Percentiles rank a stretch among this genome's conserved stretches.
Conservation (phyloP, 116 monocot genomes). For the Dioscorea cayenensis region DNA sequence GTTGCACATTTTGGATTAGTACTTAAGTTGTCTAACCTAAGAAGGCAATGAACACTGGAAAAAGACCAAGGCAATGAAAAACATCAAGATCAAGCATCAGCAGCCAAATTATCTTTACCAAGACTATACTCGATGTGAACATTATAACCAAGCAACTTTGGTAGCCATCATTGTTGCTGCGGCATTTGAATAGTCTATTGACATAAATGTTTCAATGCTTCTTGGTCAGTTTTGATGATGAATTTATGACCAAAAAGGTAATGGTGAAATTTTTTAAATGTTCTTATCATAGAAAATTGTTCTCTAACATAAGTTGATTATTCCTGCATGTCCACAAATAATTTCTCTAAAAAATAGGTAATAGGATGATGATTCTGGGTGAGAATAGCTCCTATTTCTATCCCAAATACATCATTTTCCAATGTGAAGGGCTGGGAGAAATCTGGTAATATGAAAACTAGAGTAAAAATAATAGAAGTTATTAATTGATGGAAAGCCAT, state of each 20-base stretch:
- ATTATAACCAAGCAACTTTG: not conserved
- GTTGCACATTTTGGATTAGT: not conserved
- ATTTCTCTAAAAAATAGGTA: not conserved
- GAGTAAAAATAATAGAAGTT: not conserved
- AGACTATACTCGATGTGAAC: not conserved
- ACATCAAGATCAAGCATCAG: not conserved
- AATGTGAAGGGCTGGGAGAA: not conserved
- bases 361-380: not conserved
- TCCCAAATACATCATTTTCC: not conserved
- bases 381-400: not conserved
- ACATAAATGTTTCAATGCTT: conserved; percentile 1
- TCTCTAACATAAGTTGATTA: not conserved
- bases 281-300: not conserved
- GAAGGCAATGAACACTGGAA: not conserved
- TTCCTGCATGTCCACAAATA: not conserved
- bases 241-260: not conserved
- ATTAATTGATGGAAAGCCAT: conserved; percentile 1
- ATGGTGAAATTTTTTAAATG: not conserved
- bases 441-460: not conserved
- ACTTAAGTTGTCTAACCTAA: no score
- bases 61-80: not conserved
- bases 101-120: not conserved
- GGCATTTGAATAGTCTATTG: no score
- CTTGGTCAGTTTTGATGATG: not conserved
- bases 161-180: not conserved